Evolutionary conservation across 495 filamentous ascomycete species (phyloP).

Genomic region (Amphirosellinia nigrospora): DNA sequence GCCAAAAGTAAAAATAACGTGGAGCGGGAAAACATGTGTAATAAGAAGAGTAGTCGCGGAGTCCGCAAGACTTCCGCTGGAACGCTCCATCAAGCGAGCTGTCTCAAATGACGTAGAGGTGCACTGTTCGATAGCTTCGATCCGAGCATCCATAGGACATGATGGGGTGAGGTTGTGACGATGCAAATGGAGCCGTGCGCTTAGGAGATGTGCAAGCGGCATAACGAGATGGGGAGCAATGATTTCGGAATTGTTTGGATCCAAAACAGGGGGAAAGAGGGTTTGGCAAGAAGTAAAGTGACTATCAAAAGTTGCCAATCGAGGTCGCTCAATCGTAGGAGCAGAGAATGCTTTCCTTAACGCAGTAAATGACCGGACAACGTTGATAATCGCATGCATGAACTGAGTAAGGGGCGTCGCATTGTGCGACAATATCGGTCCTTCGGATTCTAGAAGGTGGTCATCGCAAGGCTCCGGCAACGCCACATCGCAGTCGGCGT

Average conservation of each 20-base stretch:
- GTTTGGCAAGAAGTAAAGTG: slow-evolving; percentile 78
- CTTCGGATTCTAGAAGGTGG: slow-evolving; percentile 73
- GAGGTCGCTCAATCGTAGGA: slow-evolving; percentile 68
- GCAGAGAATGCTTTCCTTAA: slow-evolving; percentile 75
- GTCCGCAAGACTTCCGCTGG: slow-evolving; percentile 50
- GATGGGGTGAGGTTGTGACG: slow-evolving; percentile 86
- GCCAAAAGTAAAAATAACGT: slow-evolving; percentile 79
- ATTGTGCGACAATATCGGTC: slow-evolving; percentile 58
- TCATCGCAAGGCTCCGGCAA: slow-evolving; percentile 85
- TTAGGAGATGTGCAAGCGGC: slow-evolving; percentile 79
- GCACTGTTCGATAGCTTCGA: slow-evolving; percentile 78
- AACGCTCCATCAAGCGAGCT: slow-evolving; percentile 71
- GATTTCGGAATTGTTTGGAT: slow-evolving; percentile 64
- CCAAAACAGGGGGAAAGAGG: slow-evolving; percentile 74
- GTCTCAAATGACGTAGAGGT: slow-evolving; percentile 77
- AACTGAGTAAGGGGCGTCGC: slow-evolving; percentile 60
- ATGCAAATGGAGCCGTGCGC: slow-evolving; percentile 82
- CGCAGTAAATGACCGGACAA: slow-evolving; percentile 80
- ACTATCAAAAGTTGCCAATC: slow-evolving; percentile 79
- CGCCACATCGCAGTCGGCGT: slow-evolving; percentile 84
- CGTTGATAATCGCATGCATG: slow-evolving; percentile 80
- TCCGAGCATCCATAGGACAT: slow-evolving; percentile 68
- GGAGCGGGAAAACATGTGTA: slow-evolving; percentile 90
- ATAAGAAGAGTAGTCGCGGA: slow-evolving; percentile 63
- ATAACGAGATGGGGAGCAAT: slow-evolving; percentile 76